Conservation (phyloP, 2,329 filamentous ascomycete species). For the Penicillium sp. region DNA sequence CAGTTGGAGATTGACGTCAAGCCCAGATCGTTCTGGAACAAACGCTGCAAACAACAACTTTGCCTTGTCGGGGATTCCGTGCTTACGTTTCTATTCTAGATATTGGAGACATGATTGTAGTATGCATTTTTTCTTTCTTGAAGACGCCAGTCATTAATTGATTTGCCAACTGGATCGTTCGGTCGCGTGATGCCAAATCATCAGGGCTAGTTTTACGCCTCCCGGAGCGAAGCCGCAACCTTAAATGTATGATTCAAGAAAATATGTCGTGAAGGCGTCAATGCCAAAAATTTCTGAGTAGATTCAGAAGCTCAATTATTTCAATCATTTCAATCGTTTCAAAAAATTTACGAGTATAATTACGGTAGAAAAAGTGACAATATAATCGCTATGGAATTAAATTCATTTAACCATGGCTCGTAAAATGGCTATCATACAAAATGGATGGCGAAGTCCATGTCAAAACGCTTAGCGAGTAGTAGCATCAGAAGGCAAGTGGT, state of each 20-base stretch:
- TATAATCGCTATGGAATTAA: background rate
- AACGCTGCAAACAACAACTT: conserved; percentile 12
- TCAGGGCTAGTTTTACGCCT: background rate
- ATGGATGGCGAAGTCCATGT: conserved; percentile 12
- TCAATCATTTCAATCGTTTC: background rate
- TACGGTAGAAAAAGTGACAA: background rate
- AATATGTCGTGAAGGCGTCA: too few relatives aligned
- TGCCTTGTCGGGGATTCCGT: background rate
- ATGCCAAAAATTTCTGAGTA: background rate
- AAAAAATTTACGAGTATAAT: background rate
- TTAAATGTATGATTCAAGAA: background rate
- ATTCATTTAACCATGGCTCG: conserved; percentile 19
- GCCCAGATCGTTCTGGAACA: background rate
- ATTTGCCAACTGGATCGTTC: background rate
- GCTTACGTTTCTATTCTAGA: background rate
- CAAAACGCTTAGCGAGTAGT: conserved; percentile 48
- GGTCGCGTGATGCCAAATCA: background rate
- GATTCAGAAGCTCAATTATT: background rate
- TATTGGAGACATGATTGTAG: background rate
- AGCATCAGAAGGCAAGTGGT: conserved; percentile 61
- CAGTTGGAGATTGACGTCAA: conserved; percentile 19
- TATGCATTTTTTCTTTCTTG: too few relatives aligned
- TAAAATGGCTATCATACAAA: conserved; percentile 21
- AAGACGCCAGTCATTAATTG: too few relatives aligned
- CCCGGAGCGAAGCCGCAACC: background rate